Percentiles rank a stretch among this genome's conserved stretches.
These are phyloP conservation scores for Colletotrichum orbiculare DNA, from an alignment of 2,329 filamentous ascomycete species.

Conservation along the genomic window DNA sequence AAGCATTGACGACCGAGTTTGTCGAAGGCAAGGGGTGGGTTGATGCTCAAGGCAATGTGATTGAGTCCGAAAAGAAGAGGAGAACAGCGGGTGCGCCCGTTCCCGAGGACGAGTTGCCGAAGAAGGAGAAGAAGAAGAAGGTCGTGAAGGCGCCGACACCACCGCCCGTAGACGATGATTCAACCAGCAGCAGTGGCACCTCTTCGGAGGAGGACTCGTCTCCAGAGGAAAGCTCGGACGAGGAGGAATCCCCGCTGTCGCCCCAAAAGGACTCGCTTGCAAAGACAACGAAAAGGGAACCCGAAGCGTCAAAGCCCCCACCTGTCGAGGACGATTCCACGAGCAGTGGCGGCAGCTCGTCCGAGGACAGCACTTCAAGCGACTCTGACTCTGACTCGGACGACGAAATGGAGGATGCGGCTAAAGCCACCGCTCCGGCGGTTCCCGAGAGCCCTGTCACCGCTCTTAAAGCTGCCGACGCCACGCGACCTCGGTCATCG, in stretches of 20 bases:
- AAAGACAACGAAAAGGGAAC: slow-evolving; percentile 1
- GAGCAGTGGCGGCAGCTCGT: slow-evolving; percentile 41
- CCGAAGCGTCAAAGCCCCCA: slow-evolving; percentile 23
- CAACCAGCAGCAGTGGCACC: slow-evolving; percentile 52
- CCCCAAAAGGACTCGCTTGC: slow-evolving; percentile 29
- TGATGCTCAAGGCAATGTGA: slow-evolving; percentile 78
- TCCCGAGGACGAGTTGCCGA: slow-evolving; percentile 40
- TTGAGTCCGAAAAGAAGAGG: slow-evolving; percentile 67
- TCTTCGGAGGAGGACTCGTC: slow-evolving; percentile 47
- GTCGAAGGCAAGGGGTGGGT: slow-evolving; percentile 92
- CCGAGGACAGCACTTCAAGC: slow-evolving; percentile 34
- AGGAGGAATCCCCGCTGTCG: slow-evolving; percentile 39
- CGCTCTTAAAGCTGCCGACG: slow-evolving; percentile 44
- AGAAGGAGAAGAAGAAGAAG: slow-evolving; percentile 33
- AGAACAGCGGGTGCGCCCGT: slow-evolving; percentile 40
- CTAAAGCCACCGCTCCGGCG: slow-evolving; percentile 13
- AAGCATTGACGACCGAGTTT: slow-evolving; percentile 68
- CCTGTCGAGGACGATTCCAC: slow-evolving; percentile 39
- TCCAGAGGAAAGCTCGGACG: slow-evolving; percentile 47
- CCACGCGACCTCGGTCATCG: slow-evolving; percentile 60
- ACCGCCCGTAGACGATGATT: slow-evolving; percentile 44
- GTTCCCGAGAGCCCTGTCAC: slow-evolving; percentile 20
- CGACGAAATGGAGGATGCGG: slow-evolving; percentile 37
- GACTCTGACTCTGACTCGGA: slow-evolving; percentile 41
- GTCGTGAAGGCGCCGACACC: slow-evolving; percentile 29